These are phyloP conservation scores for Rosa lucieae DNA, from an alignment of 306 rosid species.

Conservation along the genomic window DNA sequence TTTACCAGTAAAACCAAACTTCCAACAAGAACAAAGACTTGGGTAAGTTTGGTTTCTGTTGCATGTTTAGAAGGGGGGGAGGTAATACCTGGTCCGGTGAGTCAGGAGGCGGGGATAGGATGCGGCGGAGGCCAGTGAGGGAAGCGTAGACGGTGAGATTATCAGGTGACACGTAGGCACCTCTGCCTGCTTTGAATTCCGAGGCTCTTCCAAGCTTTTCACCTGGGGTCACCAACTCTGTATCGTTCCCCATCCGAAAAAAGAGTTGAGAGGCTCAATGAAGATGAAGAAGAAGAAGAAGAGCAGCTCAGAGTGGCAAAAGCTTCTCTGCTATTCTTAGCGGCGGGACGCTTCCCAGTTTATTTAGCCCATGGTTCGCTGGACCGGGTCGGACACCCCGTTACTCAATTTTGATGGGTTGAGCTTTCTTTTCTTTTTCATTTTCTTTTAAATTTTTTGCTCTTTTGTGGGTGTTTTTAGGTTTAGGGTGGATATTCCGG, in stretches of 20 bases:
- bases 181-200: conserved; percentile 68
- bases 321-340: background rate
- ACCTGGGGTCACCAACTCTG: conserved; percentile 69
- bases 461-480: no score
- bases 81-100: conserved; percentile 60
- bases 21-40: no score
- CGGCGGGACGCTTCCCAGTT: background rate
- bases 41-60: no score
- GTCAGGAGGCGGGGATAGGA: conserved; percentile 49
- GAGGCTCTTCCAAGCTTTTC: conserved; percentile 62
- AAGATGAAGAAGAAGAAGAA: background rate
- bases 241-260: background rate
- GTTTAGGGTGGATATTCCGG: no score
- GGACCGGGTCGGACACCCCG: background rate
- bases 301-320: background rate
- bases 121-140: conserved; percentile 71
- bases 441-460: no score
- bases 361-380: background rate
- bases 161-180: conserved; percentile 65
- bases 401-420: no score
- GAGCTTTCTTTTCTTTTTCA: no score
- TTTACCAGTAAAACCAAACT: no score
- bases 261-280: background rate
- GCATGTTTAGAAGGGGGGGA: background rate
- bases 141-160: conserved; percentile 73